Evolutionary conservation across 2,329 filamentous ascomycete species (phyloP).

Genomic region (Diaporthe australafricana): DNA sequence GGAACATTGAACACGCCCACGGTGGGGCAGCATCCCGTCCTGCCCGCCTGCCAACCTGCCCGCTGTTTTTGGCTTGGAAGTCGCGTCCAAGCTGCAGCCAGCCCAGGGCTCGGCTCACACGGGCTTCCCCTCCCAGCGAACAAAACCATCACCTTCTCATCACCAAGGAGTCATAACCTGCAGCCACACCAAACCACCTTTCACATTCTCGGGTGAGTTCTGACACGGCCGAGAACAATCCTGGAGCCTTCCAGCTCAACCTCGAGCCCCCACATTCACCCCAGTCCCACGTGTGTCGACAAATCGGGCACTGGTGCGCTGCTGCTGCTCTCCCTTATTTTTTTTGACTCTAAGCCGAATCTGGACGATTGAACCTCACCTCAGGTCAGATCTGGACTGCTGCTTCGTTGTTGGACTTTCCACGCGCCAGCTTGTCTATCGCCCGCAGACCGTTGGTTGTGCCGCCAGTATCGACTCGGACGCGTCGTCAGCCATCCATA

Average conservation of each 20-base stretch:
- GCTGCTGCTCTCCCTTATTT: not conserved
- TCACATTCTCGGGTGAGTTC: not conserved
- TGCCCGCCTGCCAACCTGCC: too few species aligned
- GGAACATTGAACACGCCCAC: not conserved
- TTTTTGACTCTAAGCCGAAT: not conserved
- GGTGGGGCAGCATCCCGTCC: not conserved
- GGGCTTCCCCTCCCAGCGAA: too few species aligned
- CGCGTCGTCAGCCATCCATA: constrained; percentile 25
- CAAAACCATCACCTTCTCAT: not conserved
- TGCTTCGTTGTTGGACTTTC: not conserved
- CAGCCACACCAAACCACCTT: not conserved
- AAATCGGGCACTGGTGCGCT: not conserved
- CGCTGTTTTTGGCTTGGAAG: too few species aligned
- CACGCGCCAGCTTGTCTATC: not conserved
- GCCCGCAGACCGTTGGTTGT: not conserved
- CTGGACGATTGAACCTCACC: not conserved
- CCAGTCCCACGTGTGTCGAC: constrained; percentile 1
- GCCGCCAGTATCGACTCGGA: too few species aligned
- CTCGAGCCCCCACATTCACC: not conserved
- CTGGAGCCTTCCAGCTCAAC: not conserved
- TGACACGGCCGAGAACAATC: constrained; percentile 13
- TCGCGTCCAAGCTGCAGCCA: not conserved
- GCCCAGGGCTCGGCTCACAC: too few species aligned
- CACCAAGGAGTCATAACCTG: not conserved
- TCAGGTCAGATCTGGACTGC: not conserved